These are phyloP conservation scores for Neovahlkampfia damariscottae DNA, from an alignment of 78 protist genomes.

Conservation along the genomic window DNA sequence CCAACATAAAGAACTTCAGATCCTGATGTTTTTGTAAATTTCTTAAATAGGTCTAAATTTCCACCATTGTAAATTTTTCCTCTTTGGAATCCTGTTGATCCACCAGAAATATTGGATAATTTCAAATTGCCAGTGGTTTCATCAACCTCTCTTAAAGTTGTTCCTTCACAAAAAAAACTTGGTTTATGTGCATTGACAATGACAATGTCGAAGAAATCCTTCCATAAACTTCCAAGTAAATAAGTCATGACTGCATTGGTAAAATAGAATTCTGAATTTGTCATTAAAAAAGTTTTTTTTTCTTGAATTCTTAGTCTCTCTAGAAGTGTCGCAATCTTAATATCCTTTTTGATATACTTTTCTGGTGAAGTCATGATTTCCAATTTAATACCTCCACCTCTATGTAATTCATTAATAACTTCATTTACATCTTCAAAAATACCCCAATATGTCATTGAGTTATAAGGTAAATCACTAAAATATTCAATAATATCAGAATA, in stretches of 20 bases:
- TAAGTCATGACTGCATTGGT: constrained; percentile 5
- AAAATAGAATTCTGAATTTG: background rate
- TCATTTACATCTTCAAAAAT: background rate
- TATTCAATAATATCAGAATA: background rate
- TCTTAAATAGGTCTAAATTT: background rate
- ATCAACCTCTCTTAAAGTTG: constrained; percentile 8
- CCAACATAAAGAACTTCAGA: background rate
- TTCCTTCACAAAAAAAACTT: background rate
- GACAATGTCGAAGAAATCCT: background rate
- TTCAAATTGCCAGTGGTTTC: background rate
- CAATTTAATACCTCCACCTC: background rate
- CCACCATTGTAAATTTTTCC: constrained; percentile 2
- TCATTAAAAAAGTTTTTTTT: background rate
- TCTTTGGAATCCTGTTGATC: background rate
- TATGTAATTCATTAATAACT: background rate
- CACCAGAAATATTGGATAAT: no score
- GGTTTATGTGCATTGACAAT: background rate
- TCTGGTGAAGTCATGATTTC: background rate
- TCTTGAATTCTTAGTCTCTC: background rate
- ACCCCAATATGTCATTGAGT: background rate
- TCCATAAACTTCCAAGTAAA: background rate
- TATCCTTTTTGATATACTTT: background rate
- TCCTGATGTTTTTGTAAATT: background rate
- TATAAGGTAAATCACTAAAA: background rate
- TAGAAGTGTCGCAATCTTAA: background rate